Evolutionary conservation across 768 basidiomycete genomes (phyloP).

Genomic region (Crassisporium funariophilum): DNA sequence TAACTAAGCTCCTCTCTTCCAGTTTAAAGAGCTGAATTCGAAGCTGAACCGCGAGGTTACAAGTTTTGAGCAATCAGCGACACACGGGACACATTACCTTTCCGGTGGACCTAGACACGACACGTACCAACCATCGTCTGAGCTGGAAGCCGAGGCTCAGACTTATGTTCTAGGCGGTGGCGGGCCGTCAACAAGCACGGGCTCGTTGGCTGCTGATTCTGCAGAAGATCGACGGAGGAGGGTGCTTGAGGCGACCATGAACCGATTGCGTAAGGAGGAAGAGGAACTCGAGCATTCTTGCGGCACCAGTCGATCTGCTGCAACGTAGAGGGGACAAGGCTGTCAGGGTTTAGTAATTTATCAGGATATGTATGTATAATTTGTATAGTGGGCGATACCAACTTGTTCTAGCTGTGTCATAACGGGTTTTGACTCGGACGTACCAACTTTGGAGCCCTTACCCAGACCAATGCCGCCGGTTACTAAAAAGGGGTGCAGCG

Average conservation of each 20-base stretch:
- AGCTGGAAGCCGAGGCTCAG: slow-evolving; percentile 58
- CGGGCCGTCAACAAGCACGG: slow-evolving; percentile 13
- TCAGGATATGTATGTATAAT: too few relatives aligned
- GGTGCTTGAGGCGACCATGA: slow-evolving; percentile 62
- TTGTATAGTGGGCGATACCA: too few relatives aligned
- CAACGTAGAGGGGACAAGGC: too few relatives aligned
- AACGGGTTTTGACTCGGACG: too few relatives aligned
- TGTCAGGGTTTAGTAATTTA: too few relatives aligned
- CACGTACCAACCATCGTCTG: slow-evolving; percentile 54
- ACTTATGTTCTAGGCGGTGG: slow-evolving; percentile 58
- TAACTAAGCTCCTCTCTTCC: slow-evolving; percentile 1
- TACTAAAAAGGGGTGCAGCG: too few relatives aligned
- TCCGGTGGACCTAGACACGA: slow-evolving; percentile 33
- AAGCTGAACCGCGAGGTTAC: slow-evolving; percentile 71
- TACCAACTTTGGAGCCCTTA: too few relatives aligned
- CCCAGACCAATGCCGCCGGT: too few relatives aligned
- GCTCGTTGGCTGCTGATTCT: slow-evolving; percentile 39
- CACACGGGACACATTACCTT: slow-evolving; percentile 58
- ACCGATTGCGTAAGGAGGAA: slow-evolving; percentile 62
- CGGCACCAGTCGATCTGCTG: slow-evolving; percentile 45
- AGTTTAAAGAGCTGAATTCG: slow-evolving; percentile 82
- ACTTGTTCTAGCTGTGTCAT: too few relatives aligned
- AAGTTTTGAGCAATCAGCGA: slow-evolving; percentile 60
- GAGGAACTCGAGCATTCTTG: slow-evolving; percentile 74
- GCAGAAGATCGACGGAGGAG: slow-evolving; percentile 57